Conservation (phyloP, 2,329 filamentous ascomycete species). For the Ascochyta lentis region DNA sequence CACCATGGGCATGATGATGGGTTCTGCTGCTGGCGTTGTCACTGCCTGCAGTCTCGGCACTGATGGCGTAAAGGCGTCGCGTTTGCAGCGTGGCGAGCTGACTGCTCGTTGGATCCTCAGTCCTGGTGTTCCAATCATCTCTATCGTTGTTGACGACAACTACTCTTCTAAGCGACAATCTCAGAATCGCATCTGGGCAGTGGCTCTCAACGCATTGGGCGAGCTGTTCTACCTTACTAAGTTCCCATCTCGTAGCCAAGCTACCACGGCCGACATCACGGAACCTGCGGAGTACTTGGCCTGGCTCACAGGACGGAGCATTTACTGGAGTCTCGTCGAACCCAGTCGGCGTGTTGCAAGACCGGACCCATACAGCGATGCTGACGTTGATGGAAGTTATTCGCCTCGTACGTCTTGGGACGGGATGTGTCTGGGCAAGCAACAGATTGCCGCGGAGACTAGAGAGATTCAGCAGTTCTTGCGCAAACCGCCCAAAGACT, state of each 20-base stretch:
- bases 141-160: constrained; percentile 81
- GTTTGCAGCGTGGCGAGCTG: constrained; percentile 74
- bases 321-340: constrained; percentile 82
- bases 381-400: constrained; percentile 72
- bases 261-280: constrained; percentile 57
- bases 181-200: constrained; percentile 81
- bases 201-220: constrained; percentile 89
- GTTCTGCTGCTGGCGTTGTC: constrained; percentile 82
- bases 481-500: constrained; percentile 75
- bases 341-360: constrained; percentile 74
- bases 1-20: constrained; percentile 80
- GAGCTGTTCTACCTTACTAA: constrained; percentile 87
- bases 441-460: constrained; percentile 77
- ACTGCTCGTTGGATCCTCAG: constrained; percentile 90
- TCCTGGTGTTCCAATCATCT: constrained; percentile 89
- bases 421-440: constrained; percentile 71
- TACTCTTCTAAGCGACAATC: constrained; percentile 75
- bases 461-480: constrained; percentile 81
- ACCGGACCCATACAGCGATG: constrained; percentile 74
- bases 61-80: constrained; percentile 64
- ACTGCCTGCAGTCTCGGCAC: constrained; percentile 79
- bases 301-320: constrained; percentile 80
- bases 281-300: constrained; percentile 68
- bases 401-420: constrained; percentile 80
- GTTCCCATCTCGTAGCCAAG: constrained; percentile 64